Evolutionary conservation across 768 basidiomycete species (phyloP).

Genomic region (Candolleomyces efflorescens): DNA sequence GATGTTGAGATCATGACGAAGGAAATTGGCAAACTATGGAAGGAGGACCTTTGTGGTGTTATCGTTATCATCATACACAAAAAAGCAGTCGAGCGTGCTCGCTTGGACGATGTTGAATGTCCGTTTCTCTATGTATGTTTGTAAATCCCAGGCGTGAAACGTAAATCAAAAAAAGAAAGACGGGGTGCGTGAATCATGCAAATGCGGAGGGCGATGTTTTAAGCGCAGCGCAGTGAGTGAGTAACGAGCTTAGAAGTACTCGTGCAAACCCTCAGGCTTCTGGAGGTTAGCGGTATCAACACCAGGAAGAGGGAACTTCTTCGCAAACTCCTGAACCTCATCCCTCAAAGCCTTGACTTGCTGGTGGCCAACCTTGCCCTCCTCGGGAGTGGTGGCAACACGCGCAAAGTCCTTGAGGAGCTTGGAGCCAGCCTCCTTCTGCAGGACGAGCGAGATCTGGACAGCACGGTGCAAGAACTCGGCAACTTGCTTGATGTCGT

Average conservation of each 20-base stretch:
- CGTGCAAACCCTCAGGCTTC: slow-evolving; percentile 62
- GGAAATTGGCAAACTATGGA: not conserved
- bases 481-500: slow-evolving; percentile 83
- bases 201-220: not conserved
- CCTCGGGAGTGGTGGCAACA: slow-evolving; percentile 63
- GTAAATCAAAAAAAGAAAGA: not conserved
- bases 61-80: not conserved
- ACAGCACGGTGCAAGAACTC: slow-evolving; percentile 92
- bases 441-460: slow-evolving; percentile 82
- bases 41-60: not conserved
- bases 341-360: slow-evolving; percentile 69
- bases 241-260: slow-evolving; percentile 30
- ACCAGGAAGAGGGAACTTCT: slow-evolving; percentile 91
- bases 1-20: slow-evolving; percentile 6
- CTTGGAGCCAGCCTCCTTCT: slow-evolving; percentile 94
- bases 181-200: slow-evolving; percentile 6
- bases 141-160: slow-evolving; percentile 18
- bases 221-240: not conserved
- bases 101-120: slow-evolving; percentile 53
- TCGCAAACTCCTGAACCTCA: slow-evolving; percentile 82
- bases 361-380: slow-evolving; percentile 67
- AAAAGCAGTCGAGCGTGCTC: not conserved
- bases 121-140: slow-evolving; percentile 30
- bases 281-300: slow-evolving; percentile 46
- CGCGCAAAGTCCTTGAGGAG: slow-evolving; percentile 94